phyloP scores from a whole-genome alignment of 768 basidiomycete genomes.

The Suillus occidentalis region DNA sequence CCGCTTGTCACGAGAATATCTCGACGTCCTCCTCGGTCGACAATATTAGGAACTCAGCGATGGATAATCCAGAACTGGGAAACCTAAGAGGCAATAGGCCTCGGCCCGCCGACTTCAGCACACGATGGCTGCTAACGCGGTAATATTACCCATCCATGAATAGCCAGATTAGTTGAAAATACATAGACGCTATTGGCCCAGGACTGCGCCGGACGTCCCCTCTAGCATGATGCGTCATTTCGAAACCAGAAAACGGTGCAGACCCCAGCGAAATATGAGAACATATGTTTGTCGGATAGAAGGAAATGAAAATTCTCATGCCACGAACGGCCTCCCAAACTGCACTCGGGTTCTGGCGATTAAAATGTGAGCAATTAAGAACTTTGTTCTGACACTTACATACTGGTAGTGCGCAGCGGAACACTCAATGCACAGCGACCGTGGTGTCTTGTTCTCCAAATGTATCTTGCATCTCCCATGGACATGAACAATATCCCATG shows the following conservation, averaged over 20 bases:
- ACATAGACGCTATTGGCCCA: conserved; percentile 8
- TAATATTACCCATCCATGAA: conserved; percentile 14
- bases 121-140: conserved; percentile 13
- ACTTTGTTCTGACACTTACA: conserved; percentile 9
- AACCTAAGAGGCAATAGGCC: conserved; percentile 21
- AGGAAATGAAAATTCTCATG: conserved; percentile 24
- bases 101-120: conserved; percentile 23
- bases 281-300: not conserved
- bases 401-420: conserved; percentile 18
- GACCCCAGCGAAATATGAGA: not conserved
- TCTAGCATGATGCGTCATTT: not conserved
- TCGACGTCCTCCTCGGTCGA: conserved; percentile 18
- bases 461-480: conserved; percentile 20
- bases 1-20: conserved; percentile 15
- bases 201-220: conserved; percentile 7
- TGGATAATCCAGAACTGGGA: conserved; percentile 18
- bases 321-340: conserved; percentile 8
- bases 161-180: conserved; percentile 9
- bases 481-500: conserved; percentile 13
- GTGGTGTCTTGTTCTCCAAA: conserved; percentile 9
- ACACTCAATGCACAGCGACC: conserved; percentile 18
- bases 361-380: conserved; percentile 1
- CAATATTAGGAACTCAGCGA: conserved; percentile 24
- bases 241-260: not conserved
- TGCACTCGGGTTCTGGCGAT: conserved; percentile 9